Evolutionary conservation across 352 stramenopile genomes (phyloP).

Genomic region (Stramenopiles sp.): DNA sequence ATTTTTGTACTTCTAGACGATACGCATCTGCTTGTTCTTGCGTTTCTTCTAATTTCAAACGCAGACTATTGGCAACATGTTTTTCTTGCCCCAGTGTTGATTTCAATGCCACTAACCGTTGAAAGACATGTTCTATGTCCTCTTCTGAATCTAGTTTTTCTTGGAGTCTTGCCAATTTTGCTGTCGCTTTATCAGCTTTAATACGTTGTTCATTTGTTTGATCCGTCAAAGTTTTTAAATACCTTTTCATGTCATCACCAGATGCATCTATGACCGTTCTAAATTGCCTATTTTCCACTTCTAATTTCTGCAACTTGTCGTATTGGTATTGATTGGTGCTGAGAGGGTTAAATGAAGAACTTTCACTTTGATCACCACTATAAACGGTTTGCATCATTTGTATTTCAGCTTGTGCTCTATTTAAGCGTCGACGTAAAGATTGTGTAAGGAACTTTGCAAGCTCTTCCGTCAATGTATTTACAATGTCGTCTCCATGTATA

Average conservation of each 20-base stretch:
- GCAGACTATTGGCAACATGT: neutral
- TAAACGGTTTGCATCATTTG: conserved; percentile 5
- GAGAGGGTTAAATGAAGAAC: neutral
- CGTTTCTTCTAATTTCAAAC: neutral
- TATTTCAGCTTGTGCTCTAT: neutral
- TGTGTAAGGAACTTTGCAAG: neutral
- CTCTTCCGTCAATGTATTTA: neutral
- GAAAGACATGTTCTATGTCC: neutral
- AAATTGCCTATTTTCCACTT: neutral
- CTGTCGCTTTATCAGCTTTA: neutral
- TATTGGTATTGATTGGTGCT: neutral
- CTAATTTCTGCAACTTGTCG: neutral
- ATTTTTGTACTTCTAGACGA: neutral
- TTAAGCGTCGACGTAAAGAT: neutral
- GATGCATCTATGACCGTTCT: neutral
- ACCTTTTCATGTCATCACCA: neutral
- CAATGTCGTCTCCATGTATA: neutral
- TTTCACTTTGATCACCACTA: neutral
- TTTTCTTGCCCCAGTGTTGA: neutral
- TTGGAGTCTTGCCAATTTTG: neutral
- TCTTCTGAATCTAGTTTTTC: neutral
- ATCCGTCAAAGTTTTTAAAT: neutral
- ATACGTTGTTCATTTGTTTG: neutral
- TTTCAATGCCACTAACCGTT: neutral
- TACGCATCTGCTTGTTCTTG: neutral